phyloP scores from a whole-genome alignment of 495 filamentous ascomycete genomes.

The Amniculicola lignicola region DNA sequence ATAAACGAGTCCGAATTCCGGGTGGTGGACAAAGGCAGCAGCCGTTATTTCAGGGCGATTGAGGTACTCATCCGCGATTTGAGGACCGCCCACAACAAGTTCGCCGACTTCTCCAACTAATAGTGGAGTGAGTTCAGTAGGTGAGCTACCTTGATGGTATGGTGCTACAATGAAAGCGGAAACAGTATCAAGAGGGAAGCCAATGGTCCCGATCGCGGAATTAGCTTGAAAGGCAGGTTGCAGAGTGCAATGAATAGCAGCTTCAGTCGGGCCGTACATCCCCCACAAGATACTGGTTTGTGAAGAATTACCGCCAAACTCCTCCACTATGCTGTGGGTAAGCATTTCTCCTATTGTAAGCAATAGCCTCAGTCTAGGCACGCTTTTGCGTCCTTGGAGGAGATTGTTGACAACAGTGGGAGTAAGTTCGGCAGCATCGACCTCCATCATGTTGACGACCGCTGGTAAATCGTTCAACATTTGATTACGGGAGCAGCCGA shows the following conservation, averaged over 20 bases:
- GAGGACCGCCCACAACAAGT: conserved; percentile 73
- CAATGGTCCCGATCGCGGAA: conserved; percentile 64
- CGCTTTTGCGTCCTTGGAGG: conserved; percentile 56
- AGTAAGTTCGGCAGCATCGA: conserved; percentile 79
- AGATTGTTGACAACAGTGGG: conserved; percentile 74
- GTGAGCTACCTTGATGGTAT: background rate
- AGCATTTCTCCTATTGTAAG: conserved; percentile 89
- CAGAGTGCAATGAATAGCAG: conserved; percentile 72
- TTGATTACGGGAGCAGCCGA: conserved; percentile 59
- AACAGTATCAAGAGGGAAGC: conserved; percentile 69
- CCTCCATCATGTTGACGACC: conserved; percentile 58
- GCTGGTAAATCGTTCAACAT: conserved; percentile 69
- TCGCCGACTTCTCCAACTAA: conserved; percentile 71
- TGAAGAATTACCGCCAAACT: conserved; percentile 57
- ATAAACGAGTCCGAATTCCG: conserved; percentile 61
- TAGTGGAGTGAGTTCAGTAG: conserved; percentile 45
- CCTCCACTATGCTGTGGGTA: conserved; percentile 63
- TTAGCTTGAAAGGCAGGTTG: conserved; percentile 46
- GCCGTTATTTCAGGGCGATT: conserved; percentile 76
- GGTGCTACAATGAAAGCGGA: conserved; percentile 64
- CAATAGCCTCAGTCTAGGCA: conserved; percentile 59
- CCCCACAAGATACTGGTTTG: conserved; percentile 61
- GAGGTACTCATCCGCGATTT: conserved; percentile 78
- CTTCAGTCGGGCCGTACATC: conserved; percentile 88
- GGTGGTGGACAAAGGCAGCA: conserved; percentile 61